These are phyloP conservation scores for Striga hermonthica DNA, from an alignment of 305 asterid genomes.

Conservation along the genomic window DNA sequence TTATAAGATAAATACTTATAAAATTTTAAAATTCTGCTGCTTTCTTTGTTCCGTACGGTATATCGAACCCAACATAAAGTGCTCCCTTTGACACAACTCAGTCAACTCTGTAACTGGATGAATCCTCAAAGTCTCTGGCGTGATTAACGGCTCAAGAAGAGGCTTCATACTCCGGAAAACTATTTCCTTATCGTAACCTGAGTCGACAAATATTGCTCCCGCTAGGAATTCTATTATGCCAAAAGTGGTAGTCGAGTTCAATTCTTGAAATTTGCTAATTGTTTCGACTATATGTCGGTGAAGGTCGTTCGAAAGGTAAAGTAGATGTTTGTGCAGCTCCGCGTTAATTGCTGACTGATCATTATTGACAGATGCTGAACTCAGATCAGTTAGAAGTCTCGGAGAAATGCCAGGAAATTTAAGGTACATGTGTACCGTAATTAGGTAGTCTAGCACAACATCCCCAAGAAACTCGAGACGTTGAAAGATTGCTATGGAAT, in stretches of 20 bases:
- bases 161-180: conserved; percentile 60
- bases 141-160: conserved; percentile 73
- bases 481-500: conserved; percentile 32
- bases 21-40: too few relatives aligned
- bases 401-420: conserved; percentile 61
- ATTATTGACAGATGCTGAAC: conserved; percentile 84
- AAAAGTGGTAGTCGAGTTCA: conserved; percentile 40
- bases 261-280: conserved; percentile 31
- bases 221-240: conserved; percentile 81
- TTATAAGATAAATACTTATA: too few relatives aligned
- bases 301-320: conserved; percentile 65
- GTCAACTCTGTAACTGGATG: conserved; percentile 61
- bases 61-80: too few relatives aligned
- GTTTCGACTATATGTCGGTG: conserved; percentile 45
- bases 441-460: conserved; percentile 68
- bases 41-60: too few relatives aligned
- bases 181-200: conserved; percentile 49
- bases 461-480: conserved; percentile 90
- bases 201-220: conserved; percentile 76
- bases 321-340: conserved; percentile 60
- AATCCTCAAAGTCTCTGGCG: conserved; percentile 57
- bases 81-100: conserved; percentile 53
- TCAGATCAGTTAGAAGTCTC: conserved; percentile 67
- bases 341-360: conserved; percentile 59
- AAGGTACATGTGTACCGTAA: conserved; percentile 54